Evolutionary conservation across 768 basidiomycete genomes (phyloP).

Genomic region (Suillus plorans): DNA sequence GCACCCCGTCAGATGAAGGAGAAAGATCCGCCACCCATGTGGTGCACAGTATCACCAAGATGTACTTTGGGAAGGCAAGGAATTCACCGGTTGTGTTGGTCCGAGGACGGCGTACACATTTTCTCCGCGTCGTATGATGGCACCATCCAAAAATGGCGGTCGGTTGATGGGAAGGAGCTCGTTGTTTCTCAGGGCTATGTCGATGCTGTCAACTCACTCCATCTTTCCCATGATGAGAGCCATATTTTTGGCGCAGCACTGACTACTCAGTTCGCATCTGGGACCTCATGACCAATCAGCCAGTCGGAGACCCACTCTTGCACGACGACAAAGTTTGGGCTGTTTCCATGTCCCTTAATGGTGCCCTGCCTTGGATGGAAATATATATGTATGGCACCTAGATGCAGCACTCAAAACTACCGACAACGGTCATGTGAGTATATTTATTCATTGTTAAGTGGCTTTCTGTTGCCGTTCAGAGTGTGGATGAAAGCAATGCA

Average conservation of each 20-base stretch:
- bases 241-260: too few relatives aligned
- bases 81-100: background rate
- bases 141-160: background rate
- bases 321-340: slow-evolving; percentile 80
- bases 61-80: background rate
- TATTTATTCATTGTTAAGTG: background rate
- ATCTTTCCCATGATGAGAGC: too few relatives aligned
- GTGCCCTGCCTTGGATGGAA: slow-evolving; percentile 75
- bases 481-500: background rate
- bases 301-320: slow-evolving; percentile 44
- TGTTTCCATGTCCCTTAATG: slow-evolving; percentile 78
- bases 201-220: too few relatives aligned
- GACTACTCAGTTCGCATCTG: too few relatives aligned
- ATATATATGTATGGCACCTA: slow-evolving; percentile 78
- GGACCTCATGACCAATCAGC: too few relatives aligned
- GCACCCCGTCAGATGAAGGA: background rate
- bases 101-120: background rate
- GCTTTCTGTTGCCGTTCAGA: background rate
- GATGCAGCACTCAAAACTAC: slow-evolving; percentile 26
- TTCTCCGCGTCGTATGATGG: background rate
- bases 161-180: too few relatives aligned
- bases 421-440: too few relatives aligned
- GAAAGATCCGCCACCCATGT: background rate
- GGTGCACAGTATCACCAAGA: background rate
- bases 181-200: too few relatives aligned